Percentiles rank a stretch among this genome's conserved stretches.
These are phyloP conservation scores for Aureobasidium lini DNA, from an alignment of 2,329 filamentous ascomycete genomes.

Conservation along the genomic window DNA sequence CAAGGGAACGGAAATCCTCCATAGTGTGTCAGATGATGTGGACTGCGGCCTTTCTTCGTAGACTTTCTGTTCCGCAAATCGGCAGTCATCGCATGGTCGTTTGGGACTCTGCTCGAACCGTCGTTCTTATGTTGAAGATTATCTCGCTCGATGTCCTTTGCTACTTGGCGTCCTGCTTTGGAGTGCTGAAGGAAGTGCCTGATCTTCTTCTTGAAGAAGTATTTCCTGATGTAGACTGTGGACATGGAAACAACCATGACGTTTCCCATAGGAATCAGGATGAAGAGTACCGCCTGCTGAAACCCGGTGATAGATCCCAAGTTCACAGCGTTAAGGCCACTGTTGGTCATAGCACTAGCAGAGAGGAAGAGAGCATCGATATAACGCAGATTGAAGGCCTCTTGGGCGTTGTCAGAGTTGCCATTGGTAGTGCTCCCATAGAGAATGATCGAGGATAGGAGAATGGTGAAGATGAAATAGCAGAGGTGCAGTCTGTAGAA, in stretches of 20 bases:
- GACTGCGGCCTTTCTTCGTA: not conserved
- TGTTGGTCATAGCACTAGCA: slow-evolving; percentile 17
- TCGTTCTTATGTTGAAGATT: not conserved
- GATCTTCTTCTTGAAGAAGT: slow-evolving; percentile 15
- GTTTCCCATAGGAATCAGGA: slow-evolving; percentile 16
- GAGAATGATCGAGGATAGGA: slow-evolving; percentile 16
- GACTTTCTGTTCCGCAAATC: not conserved
- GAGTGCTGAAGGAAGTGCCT: slow-evolving; percentile 1
- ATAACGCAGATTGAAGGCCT: slow-evolving; percentile 11
- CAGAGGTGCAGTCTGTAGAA: slow-evolving; percentile 17
- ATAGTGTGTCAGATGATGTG: not conserved
- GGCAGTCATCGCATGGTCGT: not conserved
- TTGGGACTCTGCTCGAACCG: not conserved
- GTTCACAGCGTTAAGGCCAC: slow-evolving; percentile 17
- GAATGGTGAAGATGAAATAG: slow-evolving; percentile 18
- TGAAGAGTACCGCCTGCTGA: slow-evolving; percentile 16
- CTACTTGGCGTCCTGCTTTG: not conserved
- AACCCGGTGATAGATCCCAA: slow-evolving; percentile 15
- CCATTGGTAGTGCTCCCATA: slow-evolving; percentile 15
- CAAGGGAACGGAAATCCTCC: slow-evolving; percentile 13
- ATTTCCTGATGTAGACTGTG: slow-evolving; percentile 14
- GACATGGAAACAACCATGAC: slow-evolving; percentile 16
- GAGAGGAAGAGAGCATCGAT: slow-evolving; percentile 18
- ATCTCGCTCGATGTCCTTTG: not conserved
- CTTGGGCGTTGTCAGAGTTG: not conserved